These are phyloP conservation scores for Ceratocystiopsis brevicomis DNA, from an alignment of 2,329 filamentous ascomycete species.

Conservation along the genomic window DNA sequence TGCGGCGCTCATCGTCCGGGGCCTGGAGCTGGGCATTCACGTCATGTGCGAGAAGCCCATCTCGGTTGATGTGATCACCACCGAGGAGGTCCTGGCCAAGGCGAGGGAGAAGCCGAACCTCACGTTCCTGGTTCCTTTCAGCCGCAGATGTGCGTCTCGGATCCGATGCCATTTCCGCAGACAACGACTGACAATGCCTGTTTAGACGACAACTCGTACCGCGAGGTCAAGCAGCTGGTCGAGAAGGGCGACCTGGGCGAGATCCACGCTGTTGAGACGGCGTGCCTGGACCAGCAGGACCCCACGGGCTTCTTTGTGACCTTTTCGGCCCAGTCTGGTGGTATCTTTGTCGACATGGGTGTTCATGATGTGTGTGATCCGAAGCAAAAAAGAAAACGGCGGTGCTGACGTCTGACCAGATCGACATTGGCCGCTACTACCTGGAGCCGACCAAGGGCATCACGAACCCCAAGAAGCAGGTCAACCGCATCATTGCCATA, in stretches of 20 bases:
- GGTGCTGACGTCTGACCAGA: too few species aligned
- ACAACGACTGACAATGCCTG: too few species aligned
- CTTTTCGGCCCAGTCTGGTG: slow-evolving; percentile 3
- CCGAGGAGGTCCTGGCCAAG: slow-evolving; percentile 4
- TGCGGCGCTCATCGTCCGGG: slow-evolving; percentile 11
- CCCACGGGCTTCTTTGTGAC: slow-evolving; percentile 3
- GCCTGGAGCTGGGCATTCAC: slow-evolving; percentile 8
- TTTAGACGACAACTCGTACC: slow-evolving; percentile 1
- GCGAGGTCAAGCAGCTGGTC: neutral
- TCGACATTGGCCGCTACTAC: slow-evolving; percentile 5
- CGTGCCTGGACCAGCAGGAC: slow-evolving; percentile 3
- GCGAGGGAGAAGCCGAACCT: slow-evolving; percentile 1
- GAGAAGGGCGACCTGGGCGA: slow-evolving; percentile 1
- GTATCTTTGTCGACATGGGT: slow-evolving; percentile 4
- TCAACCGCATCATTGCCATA: slow-evolving; percentile 15
- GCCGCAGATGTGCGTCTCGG: slow-evolving; percentile 1
- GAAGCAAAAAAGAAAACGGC: too few species aligned
- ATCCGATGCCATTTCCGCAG: too few species aligned
- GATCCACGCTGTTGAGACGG: slow-evolving; percentile 3
- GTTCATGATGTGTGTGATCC: slow-evolving; percentile 1
- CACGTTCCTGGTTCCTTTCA: slow-evolving; percentile 3
- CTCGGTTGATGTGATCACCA: slow-evolving; percentile 1
- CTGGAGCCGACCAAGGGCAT: slow-evolving; percentile 5
- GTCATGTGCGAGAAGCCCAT: slow-evolving; percentile 4
- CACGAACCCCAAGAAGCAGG: slow-evolving; percentile 15